phyloP scores from a whole-genome alignment of 1,284 basidiomycete genomes.

The Puccinia horiana region DNA sequence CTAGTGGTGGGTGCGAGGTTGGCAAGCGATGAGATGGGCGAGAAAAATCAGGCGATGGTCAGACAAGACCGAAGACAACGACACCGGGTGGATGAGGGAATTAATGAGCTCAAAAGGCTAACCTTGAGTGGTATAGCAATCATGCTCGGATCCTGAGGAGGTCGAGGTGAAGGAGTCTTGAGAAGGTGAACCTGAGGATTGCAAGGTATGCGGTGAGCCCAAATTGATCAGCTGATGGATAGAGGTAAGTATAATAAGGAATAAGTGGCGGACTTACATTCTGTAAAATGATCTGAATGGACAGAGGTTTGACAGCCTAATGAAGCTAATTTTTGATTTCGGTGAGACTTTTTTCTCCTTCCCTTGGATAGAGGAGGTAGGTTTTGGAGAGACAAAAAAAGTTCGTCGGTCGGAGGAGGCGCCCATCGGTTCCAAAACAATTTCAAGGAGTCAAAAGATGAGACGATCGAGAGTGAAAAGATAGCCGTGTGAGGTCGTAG shows the following conservation, averaged over 20 bases:
- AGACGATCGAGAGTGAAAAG: slow-evolving; percentile 10
- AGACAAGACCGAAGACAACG: not conserved
- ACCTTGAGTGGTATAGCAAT: slow-evolving; percentile 15
- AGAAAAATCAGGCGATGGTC: not conserved
- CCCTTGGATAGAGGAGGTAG: not conserved
- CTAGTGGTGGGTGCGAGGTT: not conserved
- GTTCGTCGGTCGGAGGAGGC: not conserved
- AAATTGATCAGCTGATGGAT: not conserved
- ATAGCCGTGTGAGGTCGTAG: not conserved
- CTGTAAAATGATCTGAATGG: not conserved
- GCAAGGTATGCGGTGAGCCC: not conserved
- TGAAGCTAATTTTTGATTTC: not conserved
- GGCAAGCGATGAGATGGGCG: not conserved
- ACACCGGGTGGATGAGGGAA: not conserved
- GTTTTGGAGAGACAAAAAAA: not conserved
- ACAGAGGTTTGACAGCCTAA: not conserved
- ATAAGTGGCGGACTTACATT: not conserved
- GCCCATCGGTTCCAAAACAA: slow-evolving; percentile 11
- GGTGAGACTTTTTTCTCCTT: slow-evolving; percentile 7
- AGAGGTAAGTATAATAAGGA: too few relatives aligned
- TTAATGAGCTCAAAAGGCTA: not conserved
- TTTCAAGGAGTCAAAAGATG: slow-evolving; percentile 9
- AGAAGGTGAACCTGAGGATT: not conserved
- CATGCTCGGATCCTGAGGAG: slow-evolving; percentile 20
- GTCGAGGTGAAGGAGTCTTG: not conserved